A percentile compares a stretch with the other conserved stretches of the same genome.
Conservation (phyloP, 192 early-diverging fungal species). For the Coemansia sp. region DNA sequence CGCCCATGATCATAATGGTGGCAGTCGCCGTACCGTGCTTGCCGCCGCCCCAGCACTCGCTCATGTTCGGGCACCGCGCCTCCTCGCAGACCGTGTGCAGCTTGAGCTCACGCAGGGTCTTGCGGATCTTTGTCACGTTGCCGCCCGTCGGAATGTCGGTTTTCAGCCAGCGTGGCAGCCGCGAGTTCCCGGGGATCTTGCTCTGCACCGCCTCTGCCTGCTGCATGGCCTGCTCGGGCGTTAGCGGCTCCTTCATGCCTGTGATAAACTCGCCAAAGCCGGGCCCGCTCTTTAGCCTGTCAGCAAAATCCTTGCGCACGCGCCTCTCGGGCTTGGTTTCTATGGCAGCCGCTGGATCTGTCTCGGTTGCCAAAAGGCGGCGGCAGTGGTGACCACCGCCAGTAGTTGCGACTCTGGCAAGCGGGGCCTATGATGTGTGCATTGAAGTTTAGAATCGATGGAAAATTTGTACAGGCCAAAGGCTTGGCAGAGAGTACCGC, state of each 20-base stretch:
- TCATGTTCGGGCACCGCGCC: conserved; percentile 96
- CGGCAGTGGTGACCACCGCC: background rate
- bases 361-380: conserved; percentile 35
- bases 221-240: conserved; percentile 29
- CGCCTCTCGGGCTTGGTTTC: conserved; percentile 19
- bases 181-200: conserved; percentile 13
- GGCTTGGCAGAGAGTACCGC: background rate
- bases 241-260: conserved; percentile 23
- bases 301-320: conserved; percentile 46
- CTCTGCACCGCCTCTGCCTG: conserved; percentile 12
- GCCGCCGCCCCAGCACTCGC: conserved; percentile 98
- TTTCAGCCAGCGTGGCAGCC: conserved; percentile 93
- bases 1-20: conserved; percentile 99
- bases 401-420: background rate
- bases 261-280: conserved; percentile 55
- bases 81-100: conserved; percentile 98
- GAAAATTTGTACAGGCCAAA: background rate
- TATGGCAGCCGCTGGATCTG: background rate
- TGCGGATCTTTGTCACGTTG: conserved; percentile 80
- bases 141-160: conserved; percentile 83
- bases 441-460: background rate
- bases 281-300: conserved; percentile 52
- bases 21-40: conserved; percentile 94
- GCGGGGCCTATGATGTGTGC: background rate
- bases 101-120: conserved; percentile 89